Evolutionary conservation across 768 basidiomycete genomes (phyloP), one percentile per base, ranked within the genome.

Genomic region (Dioszegia hungarica): DNA sequence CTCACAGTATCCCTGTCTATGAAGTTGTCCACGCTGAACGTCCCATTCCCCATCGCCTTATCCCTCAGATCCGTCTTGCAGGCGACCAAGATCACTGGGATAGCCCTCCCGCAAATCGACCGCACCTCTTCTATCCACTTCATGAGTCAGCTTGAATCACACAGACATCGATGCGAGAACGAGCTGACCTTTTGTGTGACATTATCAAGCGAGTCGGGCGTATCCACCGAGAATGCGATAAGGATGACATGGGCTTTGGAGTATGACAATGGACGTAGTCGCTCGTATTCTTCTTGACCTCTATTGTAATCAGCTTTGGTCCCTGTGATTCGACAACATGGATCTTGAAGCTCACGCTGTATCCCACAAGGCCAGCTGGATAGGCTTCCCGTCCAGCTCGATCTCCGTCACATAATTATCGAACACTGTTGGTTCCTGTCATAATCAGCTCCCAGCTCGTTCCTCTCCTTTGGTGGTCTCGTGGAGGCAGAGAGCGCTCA

Each of bases 371-470:
- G 95, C 94, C 57, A 98, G 78, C 76, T 98, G 93, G 17, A 99
- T 90, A 34, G 93, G 90, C 77, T 98, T 98, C 64, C 92, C 92
- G 77, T 99, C 95, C 51, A 99, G 81, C 66, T 90, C 82, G 70
- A 99, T 97, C 81, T 99, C 95, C 44, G 95, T 94, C 63, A 98
- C 94, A 78, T 94, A 97, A 74, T 98, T 99, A 78, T 97, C 93
- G 71, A 97, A 97, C 48, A 97, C 75, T 14, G 75, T 76, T 20
- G 75, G 75, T 88, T 64, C 92, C 92, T 93, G 76, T 36, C 24
- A 12, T 11, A 34, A 45, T 43, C 38, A 54, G 38, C 37, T 27
- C 5, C 20, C 15, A 6, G 8, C 12, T 29, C 14, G 14, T 6
- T 25, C 9, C 2, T 12, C 29, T 47, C 15, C 20, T 28, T 19